phyloP scores from a whole-genome alignment of 2,329 filamentous ascomycete species.

The Aspergillus sp. region DNA sequence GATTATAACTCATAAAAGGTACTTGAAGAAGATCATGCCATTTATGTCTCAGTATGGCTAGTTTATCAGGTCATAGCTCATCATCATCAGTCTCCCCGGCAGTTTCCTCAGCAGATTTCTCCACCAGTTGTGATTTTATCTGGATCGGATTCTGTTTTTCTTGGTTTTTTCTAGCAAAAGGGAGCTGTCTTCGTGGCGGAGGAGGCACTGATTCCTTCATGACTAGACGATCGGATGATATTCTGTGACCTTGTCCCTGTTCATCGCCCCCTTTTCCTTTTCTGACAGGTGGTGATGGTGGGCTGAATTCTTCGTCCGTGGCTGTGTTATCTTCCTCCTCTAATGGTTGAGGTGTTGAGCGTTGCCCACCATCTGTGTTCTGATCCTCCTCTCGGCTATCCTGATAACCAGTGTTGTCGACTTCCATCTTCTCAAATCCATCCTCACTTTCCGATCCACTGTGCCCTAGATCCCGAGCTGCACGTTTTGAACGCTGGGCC shows the following conservation, averaged over 20 bases:
- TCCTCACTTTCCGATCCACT: conserved; percentile 26
- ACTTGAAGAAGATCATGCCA: neutral
- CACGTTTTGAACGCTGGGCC: conserved; percentile 22
- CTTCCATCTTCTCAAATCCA: conserved; percentile 35
- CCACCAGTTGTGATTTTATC: conserved; percentile 2
- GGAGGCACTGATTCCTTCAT: conserved; percentile 15
- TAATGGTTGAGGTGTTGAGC: conserved; percentile 26
- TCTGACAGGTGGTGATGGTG: neutral
- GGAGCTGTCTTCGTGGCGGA: conserved; percentile 39
- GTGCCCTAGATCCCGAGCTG: conserved; percentile 13
- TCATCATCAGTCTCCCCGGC: conserved; percentile 39
- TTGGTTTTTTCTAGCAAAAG: conserved; percentile 27
- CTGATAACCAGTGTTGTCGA: conserved; percentile 17
- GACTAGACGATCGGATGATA: conserved; percentile 1
- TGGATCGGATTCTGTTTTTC: conserved; percentile 3
- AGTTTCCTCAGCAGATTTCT: conserved; percentile 17
- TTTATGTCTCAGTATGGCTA: neutral
- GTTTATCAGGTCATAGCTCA: conserved; percentile 25
- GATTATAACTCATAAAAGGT: neutral
- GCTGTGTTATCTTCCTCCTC: conserved; percentile 27
- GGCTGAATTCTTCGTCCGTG: conserved; percentile 22
- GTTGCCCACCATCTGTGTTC: conserved; percentile 21
- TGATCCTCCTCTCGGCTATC: conserved; percentile 9
- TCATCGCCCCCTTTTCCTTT: neutral
- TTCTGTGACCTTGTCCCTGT: neutral